Conservation (phyloP, 2,329 filamentous ascomycete genomes). For the Trichoderma sp. region DNA sequence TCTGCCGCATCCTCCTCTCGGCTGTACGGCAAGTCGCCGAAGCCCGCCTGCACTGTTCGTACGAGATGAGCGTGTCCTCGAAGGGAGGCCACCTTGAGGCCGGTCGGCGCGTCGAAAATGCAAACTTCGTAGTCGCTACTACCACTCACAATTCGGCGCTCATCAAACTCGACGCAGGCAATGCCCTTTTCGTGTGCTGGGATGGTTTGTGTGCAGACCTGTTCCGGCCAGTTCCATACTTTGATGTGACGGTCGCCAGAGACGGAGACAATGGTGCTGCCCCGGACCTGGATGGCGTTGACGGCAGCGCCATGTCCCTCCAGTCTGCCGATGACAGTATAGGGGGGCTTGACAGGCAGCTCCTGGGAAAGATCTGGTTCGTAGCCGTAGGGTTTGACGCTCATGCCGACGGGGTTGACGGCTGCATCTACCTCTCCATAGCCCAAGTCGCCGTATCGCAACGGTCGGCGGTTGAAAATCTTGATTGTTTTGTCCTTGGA, state of each 20-base stretch:
- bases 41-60: constrained; percentile 90
- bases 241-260: constrained; percentile 93
- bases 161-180: constrained; percentile 95
- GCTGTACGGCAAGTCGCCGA: constrained; percentile 82
- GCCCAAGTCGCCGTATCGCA: constrained; percentile 60
- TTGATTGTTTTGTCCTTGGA: constrained; percentile 98
- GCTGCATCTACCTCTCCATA: constrained; percentile 41
- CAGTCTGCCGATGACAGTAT: constrained; percentile 73
- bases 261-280: constrained; percentile 85
- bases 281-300: constrained; percentile 89
- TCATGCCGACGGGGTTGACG: constrained; percentile 52
- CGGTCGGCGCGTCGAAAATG: constrained; percentile 84
- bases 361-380: constrained; percentile 46
- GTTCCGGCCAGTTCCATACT: constrained; percentile 85
- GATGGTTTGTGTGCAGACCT: constrained; percentile 72
- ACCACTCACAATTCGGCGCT: constrained; percentile 86
- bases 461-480: constrained; percentile 78
- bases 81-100: constrained; percentile 85
- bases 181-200: constrained; percentile 92
- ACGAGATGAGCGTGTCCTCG: constrained; percentile 81
- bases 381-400: constrained; percentile 54
- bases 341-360: constrained; percentile 59
- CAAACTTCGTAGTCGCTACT: constrained; percentile 96
- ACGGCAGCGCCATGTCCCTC: constrained; percentile 88
- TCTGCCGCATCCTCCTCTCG: constrained; percentile 70